Evolutionary conservation across 139 green algal genomes (phyloP).

Genomic region (Nannochloris sp.): DNA sequence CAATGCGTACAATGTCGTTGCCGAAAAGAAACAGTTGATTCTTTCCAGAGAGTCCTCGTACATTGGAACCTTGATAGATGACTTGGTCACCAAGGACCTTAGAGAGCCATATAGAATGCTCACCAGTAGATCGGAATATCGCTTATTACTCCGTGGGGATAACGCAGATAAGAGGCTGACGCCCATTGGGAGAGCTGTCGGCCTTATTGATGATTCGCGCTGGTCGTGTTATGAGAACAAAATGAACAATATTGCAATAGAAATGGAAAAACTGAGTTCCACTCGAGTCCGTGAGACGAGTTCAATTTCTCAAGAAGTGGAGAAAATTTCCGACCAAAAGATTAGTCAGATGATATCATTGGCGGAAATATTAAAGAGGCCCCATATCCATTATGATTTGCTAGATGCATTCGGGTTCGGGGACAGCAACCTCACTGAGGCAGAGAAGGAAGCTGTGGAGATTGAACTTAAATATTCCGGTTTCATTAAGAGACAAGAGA

Average conservation of each 20-base stretch:
- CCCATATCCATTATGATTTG: constrained; percentile 77
- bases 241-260: constrained; percentile 51
- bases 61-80: constrained; percentile 91
- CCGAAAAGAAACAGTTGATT: constrained; percentile 32
- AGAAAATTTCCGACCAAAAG: constrained; percentile 46
- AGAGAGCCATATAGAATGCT: constrained; percentile 96
- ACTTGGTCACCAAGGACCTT: constrained; percentile 94
- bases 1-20: constrained; percentile 74
- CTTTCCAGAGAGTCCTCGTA: constrained; percentile 75
- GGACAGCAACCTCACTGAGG: constrained; percentile 9
- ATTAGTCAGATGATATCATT: constrained; percentile 42
- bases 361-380: constrained; percentile 77
- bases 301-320: constrained; percentile 35
- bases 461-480: constrained; percentile 95
- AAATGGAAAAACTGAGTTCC: constrained; percentile 57
- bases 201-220: constrained; percentile 71
- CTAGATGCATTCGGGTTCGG: constrained; percentile 50
- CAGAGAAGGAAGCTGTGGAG: constrained; percentile 81
- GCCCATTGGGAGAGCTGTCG: constrained; percentile 71
- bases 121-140: constrained; percentile 82
- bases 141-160: constrained; percentile 85
- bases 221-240: constrained; percentile 62
- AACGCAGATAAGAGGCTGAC: constrained; percentile 93
- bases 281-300: constrained; percentile 36
- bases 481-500: constrained; percentile 80